Evolutionary conservation across 129 eudicot genomes (phyloP), one percentile per base, ranked within the genome.

Genomic region (Smallanthus sonchifolius): DNA sequence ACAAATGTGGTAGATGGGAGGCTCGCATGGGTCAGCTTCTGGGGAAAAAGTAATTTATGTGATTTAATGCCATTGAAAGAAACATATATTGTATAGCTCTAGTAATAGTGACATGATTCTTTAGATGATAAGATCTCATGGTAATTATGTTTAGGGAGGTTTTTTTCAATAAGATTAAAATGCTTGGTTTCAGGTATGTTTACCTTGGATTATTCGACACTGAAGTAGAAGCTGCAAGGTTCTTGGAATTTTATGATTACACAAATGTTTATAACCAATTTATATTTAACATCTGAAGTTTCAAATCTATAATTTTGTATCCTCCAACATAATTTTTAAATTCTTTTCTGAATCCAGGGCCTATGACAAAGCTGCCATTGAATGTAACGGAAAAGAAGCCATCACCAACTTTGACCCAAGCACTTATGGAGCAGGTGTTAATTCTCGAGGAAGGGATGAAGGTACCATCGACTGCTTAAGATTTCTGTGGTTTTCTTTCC

Each of bases 1-100:
- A 87, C 84, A 93, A 88, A 81, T 87, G 89, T 83, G 98, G 97
- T 49, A 83, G 91, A 39, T 90, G 98, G 98, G 98, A 93, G 65
- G 96, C 98, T 79, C 88, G 89, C 45, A 90, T 86, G 92, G 98
- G 98, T 44, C 98, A 90, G 77, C 86, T 83, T 39, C 86, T 87
- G 32, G 96, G 95, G 32, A 93, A 93, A 80, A 93, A 86, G 98
- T 93, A 80, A 39, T 36, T 32, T 74, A 43, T 6, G 30, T 83
- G 75, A 56, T 75, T 42, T 5, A 20, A 63, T 78, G 47, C 48
- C 49, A 63, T 38, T 24, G 71, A 20, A 62, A 24, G 64, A 28
- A 51, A 59, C 30, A 24, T 24, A 24, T 24, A 24, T 1, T 24
- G 1, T 24, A 24, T 24, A 24, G 16, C 44, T 61, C 2, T 20